Percentiles rank a stretch among this genome's conserved stretches.
Conservation (phyloP, 768 basidiomycete species). For the Leccinum variicolor region DNA sequence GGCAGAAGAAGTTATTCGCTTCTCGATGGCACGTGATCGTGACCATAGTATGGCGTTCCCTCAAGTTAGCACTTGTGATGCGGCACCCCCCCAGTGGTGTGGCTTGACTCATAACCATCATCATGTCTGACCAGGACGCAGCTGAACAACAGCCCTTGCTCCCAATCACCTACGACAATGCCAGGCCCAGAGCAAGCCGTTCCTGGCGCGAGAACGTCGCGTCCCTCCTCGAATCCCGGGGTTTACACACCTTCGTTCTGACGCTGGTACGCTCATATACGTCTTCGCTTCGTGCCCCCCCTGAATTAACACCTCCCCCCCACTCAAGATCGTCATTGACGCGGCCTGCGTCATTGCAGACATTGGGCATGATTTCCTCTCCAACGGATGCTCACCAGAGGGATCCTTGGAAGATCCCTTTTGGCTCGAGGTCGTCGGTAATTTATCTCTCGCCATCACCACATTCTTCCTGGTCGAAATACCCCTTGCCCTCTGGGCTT, state of each 20-base stretch:
- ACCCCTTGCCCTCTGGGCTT: conserved; percentile 62
- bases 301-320: conserved; percentile 5
- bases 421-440: conserved; percentile 63
- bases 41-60: background rate
- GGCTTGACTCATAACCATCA: conserved; percentile 23
- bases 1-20: background rate
- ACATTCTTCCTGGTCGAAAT: conserved; percentile 77
- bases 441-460: conserved; percentile 65
- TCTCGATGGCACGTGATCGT: conserved; percentile 12
- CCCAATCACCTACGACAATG: conserved; percentile 20
- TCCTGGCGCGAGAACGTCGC: conserved; percentile 37
- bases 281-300: conserved; percentile 15
- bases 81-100: conserved; percentile 2
- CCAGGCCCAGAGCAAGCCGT: conserved; percentile 4
- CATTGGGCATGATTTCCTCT: conserved; percentile 64
- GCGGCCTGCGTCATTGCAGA: conserved; percentile 70
- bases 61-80: background rate
- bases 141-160: conserved; percentile 49
- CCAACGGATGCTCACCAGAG: conserved; percentile 44
- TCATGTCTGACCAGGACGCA: conserved; percentile 35
- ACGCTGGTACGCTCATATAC: conserved; percentile 44
- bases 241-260: conserved; percentile 57
- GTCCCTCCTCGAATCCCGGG: conserved; percentile 47
- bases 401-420: conserved; percentile 40
- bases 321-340: conserved; percentile 55